Conservation (phyloP, 495 filamentous ascomycete species). For the Patellaria atrata region DNA sequence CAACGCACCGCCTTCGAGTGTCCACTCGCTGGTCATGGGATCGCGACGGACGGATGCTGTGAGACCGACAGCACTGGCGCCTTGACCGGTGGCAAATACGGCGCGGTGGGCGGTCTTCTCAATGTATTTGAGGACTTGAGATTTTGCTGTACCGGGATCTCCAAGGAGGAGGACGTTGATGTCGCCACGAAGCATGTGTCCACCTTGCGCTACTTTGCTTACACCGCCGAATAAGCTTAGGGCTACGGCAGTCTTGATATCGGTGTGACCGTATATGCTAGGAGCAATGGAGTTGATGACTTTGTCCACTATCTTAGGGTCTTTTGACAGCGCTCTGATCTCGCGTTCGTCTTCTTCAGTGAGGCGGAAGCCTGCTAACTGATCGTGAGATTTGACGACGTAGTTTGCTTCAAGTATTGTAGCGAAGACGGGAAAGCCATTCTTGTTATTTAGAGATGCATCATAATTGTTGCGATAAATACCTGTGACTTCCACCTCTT, state of each 20-base stretch:
- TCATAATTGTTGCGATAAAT: constrained; percentile 98
- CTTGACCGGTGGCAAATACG: constrained; percentile 96
- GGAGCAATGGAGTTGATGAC: constrained; percentile 90
- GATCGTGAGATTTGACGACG: constrained; percentile 91
- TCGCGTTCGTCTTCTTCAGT: constrained; percentile 91
- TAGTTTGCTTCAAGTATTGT: constrained; percentile 97
- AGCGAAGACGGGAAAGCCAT: constrained; percentile 97
- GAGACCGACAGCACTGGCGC: constrained; percentile 93
- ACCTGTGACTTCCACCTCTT: constrained; percentile 94
- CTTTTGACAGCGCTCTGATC: constrained; percentile 73
- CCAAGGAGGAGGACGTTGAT: constrained; percentile 97
- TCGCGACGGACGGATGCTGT: constrained; percentile 94
- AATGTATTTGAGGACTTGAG: constrained; percentile 93
- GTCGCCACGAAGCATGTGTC: constrained; percentile 84
- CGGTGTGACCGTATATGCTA: constrained; percentile 90
- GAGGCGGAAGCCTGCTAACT: constrained; percentile 91
- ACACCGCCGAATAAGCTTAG: constrained; percentile 93
- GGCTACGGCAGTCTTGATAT: constrained; percentile 95
- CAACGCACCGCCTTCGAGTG: constrained; percentile 88
- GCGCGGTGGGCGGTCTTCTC: constrained; percentile 96
- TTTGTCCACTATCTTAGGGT: constrained; percentile 89
- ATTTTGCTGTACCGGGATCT: constrained; percentile 97
- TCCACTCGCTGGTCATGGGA: constrained; percentile 94
- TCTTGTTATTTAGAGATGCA: constrained; percentile 94
- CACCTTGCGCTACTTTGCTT: constrained; percentile 74